These are phyloP conservation scores for Aspergillus spinulosporus DNA, from an alignment of 2,329 filamentous ascomycete species.

Conservation along the genomic window DNA sequence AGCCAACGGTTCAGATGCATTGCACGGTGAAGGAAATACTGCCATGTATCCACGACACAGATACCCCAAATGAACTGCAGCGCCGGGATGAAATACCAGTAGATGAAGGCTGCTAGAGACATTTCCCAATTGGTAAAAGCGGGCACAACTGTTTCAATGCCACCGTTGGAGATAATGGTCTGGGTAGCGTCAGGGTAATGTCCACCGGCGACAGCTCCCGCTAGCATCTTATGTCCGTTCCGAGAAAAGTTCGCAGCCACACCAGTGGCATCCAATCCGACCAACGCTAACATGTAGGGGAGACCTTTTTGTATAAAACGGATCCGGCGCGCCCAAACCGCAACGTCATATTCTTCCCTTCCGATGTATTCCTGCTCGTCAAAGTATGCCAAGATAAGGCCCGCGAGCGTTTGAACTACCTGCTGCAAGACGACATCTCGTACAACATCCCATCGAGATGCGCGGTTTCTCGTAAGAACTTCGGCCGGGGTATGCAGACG, in stretches of 20 bases:
- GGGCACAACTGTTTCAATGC: slow-evolving; percentile 56
- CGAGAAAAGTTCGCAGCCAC: slow-evolving; percentile 73
- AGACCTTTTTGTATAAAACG: slow-evolving; percentile 76
- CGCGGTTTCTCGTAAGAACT: slow-evolving; percentile 82
- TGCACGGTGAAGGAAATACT: slow-evolving; percentile 92
- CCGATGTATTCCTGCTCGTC: slow-evolving; percentile 75
- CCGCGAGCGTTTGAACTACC: slow-evolving; percentile 76
- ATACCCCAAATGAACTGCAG: slow-evolving; percentile 76
- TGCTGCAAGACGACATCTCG: slow-evolving; percentile 92
- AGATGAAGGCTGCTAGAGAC: slow-evolving; percentile 70
- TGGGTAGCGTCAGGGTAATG: slow-evolving; percentile 72
- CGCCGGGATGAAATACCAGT: slow-evolving; percentile 73
- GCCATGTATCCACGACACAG: slow-evolving; percentile 87
- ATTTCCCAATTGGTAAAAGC: slow-evolving; percentile 85
- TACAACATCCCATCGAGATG: slow-evolving; percentile 78
- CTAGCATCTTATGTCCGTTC: slow-evolving; percentile 68
- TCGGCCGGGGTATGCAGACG: slow-evolving; percentile 93
- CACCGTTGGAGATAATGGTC: slow-evolving; percentile 54
- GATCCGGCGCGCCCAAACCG: slow-evolving; percentile 83
- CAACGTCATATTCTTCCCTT: slow-evolving; percentile 80
- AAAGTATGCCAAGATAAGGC: slow-evolving; percentile 65
- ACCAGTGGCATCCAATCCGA: slow-evolving; percentile 74
- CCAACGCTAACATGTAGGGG: slow-evolving; percentile 65
- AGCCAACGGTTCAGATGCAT: slow-evolving; percentile 99
- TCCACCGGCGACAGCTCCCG: slow-evolving; percentile 75